phyloP scores from a whole-genome alignment of 164 flowering plant species.

The Taxillus chinensis region DNA sequence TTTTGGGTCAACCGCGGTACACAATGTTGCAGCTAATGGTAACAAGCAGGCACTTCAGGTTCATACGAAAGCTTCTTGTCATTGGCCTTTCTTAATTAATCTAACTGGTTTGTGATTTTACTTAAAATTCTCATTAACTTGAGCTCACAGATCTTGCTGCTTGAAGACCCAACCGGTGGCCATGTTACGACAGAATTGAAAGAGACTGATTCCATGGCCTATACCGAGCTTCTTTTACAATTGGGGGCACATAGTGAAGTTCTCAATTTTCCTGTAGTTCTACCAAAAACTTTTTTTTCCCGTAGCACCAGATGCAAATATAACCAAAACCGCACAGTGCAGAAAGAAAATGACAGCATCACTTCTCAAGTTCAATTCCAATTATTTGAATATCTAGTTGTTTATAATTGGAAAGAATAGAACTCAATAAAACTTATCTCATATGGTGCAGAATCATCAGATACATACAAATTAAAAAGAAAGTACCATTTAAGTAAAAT shows the following conservation, averaged over 20 bases:
- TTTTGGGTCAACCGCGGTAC: slow-evolving; percentile 43
- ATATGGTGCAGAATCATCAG: slow-evolving; percentile 5
- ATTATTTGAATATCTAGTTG: slow-evolving; percentile 15
- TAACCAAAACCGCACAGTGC: too few relatives aligned
- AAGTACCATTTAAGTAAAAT: neutral
- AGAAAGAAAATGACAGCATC: neutral
- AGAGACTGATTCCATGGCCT: slow-evolving; percentile 40
- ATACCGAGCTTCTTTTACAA: slow-evolving; percentile 38
- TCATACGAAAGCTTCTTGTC: neutral
- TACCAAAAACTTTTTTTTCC: too few relatives aligned
- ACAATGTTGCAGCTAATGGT: slow-evolving; percentile 45
- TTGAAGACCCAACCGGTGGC: slow-evolving; percentile 26
- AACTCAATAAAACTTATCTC: slow-evolving; percentile 6
- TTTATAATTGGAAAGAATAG: slow-evolving; percentile 28
- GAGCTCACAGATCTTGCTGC: slow-evolving; percentile 27
- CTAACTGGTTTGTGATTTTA: too few relatives aligned
- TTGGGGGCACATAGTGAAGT: slow-evolving; percentile 47
- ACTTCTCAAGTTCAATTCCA: slow-evolving; percentile 3
- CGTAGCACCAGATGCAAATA: too few relatives aligned
- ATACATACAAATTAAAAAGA: neutral
- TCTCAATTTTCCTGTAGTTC: slow-evolving; percentile 43
- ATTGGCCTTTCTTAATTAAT: too few relatives aligned
- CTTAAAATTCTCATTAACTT: neutral
- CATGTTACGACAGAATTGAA: slow-evolving; percentile 30
- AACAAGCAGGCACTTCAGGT: slow-evolving; percentile 35